These are phyloP conservation scores for Fusarium nygamai DNA, from an alignment of 2,329 filamentous ascomycete genomes.

Conservation along the genomic window DNA sequence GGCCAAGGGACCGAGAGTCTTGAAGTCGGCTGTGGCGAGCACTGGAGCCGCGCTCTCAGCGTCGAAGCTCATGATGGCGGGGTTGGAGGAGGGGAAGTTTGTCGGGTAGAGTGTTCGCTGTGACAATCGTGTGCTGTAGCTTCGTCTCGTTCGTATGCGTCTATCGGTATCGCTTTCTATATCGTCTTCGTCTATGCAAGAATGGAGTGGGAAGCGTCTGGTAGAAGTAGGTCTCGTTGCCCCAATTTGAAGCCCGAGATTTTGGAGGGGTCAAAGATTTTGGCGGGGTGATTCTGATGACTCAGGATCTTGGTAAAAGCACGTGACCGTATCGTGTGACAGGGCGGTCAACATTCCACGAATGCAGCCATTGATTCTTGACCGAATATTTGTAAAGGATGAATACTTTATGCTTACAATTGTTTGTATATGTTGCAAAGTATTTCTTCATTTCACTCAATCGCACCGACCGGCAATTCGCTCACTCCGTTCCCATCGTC, in stretches of 20 bases:
- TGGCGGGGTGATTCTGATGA: constrained; percentile 41
- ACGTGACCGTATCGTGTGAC: constrained; percentile 27
- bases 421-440: fast-evolving
- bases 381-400: background rate
- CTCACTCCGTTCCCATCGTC: background rate
- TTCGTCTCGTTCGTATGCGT: background rate
- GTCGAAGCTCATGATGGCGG: constrained; percentile 42
- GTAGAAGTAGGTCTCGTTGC: constrained; percentile 31
- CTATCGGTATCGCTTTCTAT: background rate
- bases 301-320: constrained; percentile 25
- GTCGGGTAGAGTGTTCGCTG: background rate
- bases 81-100: background rate
- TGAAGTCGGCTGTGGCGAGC: constrained; percentile 68
- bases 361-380: constrained; percentile 12
- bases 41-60: constrained; percentile 39
- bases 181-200: constrained; percentile 3
- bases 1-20: constrained; percentile 79
- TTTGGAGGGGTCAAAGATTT: constrained; percentile 43
- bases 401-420: background rate
- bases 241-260: constrained; percentile 27
- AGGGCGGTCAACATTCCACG: background rate
- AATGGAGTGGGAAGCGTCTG: constrained; percentile 20
- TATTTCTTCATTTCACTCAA: background rate
- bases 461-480: background rate
- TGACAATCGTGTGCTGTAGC: background rate